Base-by-base conservation (phyloP, 2,329 filamentous ascomycete genomes). In the Neofusicoccum umdonicola region DNA sequence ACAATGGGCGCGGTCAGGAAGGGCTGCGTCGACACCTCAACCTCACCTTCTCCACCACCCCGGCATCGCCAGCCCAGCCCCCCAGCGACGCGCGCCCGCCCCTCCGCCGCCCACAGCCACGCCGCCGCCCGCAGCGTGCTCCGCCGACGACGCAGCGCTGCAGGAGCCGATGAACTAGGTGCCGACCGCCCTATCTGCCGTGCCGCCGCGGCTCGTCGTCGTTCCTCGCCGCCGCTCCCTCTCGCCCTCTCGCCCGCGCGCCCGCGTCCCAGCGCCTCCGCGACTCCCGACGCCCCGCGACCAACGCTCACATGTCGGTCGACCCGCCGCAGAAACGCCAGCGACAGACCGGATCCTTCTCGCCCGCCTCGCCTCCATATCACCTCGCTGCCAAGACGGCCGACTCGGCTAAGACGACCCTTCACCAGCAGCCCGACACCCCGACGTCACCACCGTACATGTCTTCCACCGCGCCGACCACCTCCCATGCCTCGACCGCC, bases 401-500 rank as follows among this genome's bases (percentile, higher is more conserved):
- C 72, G 72, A 69, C 35, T 71, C 78, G 68, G 77, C 76, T 75
- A 80, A 80, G 73, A 68, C 71, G 68, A 71, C 73, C 71, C 75
- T 77, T 67, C 34, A 62, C 42, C 69, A 73, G 60, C 75, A 78
- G 60, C 80, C 80, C 54, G 79, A 81, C 69, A 83, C 81, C 9
- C 81, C 81, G 62, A 81, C 80, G 42, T 81, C 80, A 27, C 80
- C 79, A 63, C 79, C 80, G 62, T 78, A 78, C 65, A 78, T 78
- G 77, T 80, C 79, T 73, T 79, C 80, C 69, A 77, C 73, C 78
- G 77, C 79, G 72, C 77, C 77, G 76, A 39, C 27, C n/a, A 35
- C 45, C 15, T 60, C 63, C 27, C 37, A 65, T 61, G 63, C 60
- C 41, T 63, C 70, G 62, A 71, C 68, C 66, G 56, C 64, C 13